Conservation (phyloP, 2,329 filamentous ascomycete species). For the Exserohilum rostratum region DNA sequence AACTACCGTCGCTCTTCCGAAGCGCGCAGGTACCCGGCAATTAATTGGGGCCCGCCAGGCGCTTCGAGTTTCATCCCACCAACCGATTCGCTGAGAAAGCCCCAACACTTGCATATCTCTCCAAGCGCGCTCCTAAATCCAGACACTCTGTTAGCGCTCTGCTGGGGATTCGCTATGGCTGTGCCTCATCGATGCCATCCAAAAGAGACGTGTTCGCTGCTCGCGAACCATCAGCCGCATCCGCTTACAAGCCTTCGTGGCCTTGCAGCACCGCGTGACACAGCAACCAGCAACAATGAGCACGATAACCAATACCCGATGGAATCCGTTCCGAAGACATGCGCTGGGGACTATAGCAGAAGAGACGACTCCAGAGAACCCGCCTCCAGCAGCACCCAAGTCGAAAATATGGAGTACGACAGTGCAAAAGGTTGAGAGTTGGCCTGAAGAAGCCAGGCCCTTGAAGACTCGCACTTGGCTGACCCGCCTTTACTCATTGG, state of each 20-base stretch:
- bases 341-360: conserved; percentile 6
- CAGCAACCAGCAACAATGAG: conserved; percentile 21
- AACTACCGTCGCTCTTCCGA: background rate
- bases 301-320: conserved; percentile 14
- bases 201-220: conserved; percentile 35
- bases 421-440: conserved; percentile 32
- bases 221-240: conserved; percentile 29
- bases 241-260: conserved; percentile 5
- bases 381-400: conserved; percentile 7
- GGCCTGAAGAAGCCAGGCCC: conserved; percentile 35
- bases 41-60: conserved; percentile 17
- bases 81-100: conserved; percentile 32
- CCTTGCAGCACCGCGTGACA: conserved; percentile 9
- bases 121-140: conserved; percentile 29
- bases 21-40: conserved; percentile 3
- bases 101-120: conserved; percentile 9
- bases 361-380: background rate
- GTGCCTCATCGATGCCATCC: conserved; percentile 27
- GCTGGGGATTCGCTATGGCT: conserved; percentile 29
- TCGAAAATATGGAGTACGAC: conserved; percentile 33
- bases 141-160: conserved; percentile 12
- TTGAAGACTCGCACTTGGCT: conserved; percentile 36
- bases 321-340: conserved; percentile 21
- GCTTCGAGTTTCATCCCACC: conserved; percentile 32
- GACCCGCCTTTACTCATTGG: conserved; percentile 22